Conservation (phyloP, 805 yeast species). For the Yamadazyma kitorensis region DNA sequence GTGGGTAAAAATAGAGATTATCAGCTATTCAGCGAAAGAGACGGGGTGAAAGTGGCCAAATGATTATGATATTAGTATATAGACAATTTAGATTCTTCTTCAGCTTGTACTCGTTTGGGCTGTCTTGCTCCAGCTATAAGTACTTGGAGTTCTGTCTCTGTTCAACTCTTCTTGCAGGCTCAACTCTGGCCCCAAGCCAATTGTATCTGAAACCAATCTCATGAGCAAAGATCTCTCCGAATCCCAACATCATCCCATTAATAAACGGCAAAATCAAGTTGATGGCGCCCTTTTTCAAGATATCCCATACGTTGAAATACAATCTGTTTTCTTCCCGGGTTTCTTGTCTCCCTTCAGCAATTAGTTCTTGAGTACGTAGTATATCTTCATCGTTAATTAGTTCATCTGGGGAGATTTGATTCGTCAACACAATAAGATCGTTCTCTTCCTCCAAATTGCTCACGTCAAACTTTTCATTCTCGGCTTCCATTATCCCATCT, state of each 20-base stretch:
- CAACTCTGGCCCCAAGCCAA: constrained; percentile 69
- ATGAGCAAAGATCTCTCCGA: constrained; percentile 93
- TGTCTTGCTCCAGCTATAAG: constrained; percentile 3
- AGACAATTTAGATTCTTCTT: too few relatives aligned
- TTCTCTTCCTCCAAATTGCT: constrained; percentile 16
- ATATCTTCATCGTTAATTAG: constrained; percentile 27
- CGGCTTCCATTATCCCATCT: constrained; percentile 2
- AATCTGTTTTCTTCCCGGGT: constrained; percentile 5
- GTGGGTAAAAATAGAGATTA: constrained; percentile 55
- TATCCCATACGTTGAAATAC: constrained; percentile 31
- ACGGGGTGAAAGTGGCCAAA: constrained; percentile 14
- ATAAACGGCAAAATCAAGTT: constrained; percentile 83
- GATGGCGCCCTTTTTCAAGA: constrained; percentile 55
- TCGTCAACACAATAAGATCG: constrained; percentile 19
- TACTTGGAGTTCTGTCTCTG: constrained; percentile 15
- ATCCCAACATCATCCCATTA: constrained; percentile 93
- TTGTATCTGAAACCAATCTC: constrained; percentile 81
- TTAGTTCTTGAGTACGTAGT: constrained; percentile 20
- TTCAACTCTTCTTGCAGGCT: constrained; percentile 33
- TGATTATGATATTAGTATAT: too few relatives aligned
- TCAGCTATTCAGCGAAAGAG: constrained; percentile 44
- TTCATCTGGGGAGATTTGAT: constrained; percentile 31
- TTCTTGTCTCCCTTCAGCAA: constrained; percentile 13
- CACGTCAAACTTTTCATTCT: constrained; percentile 7
- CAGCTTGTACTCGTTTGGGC: too few relatives aligned